Evolutionary conservation across 129 eudicot genomes (phyloP).

Genomic region (Rutidosis leptorrhynchoides): DNA sequence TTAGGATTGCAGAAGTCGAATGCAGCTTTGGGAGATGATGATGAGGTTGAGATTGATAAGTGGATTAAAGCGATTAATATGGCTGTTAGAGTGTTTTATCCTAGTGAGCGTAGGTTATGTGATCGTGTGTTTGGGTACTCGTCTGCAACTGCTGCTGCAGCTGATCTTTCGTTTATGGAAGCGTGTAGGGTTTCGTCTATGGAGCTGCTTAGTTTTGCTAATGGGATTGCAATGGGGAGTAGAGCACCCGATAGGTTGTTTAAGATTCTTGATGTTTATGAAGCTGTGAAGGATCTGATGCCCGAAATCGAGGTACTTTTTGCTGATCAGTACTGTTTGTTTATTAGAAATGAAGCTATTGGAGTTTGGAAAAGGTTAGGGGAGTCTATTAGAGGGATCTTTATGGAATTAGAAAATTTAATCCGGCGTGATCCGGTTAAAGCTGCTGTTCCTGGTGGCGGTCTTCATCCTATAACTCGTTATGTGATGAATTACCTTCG

Average conservation of each 20-base stretch:
- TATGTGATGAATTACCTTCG: slow-evolving; percentile 95
- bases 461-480: slow-evolving; percentile 91
- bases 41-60: slow-evolving; percentile 79
- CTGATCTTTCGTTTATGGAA: slow-evolving; percentile 92
- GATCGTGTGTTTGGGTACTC: slow-evolving; percentile 75
- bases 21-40: slow-evolving; percentile 50
- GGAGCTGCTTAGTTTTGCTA: slow-evolving; percentile 82
- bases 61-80: slow-evolving; percentile 80
- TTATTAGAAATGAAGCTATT: slow-evolving; percentile 68
- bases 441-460: slow-evolving; percentile 89
- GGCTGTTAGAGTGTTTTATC: slow-evolving; percentile 67
- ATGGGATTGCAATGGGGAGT: slow-evolving; percentile 83
- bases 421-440: slow-evolving; percentile 92
- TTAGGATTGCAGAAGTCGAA: slow-evolving; percentile 53
- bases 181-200: slow-evolving; percentile 65
- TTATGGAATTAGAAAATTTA: slow-evolving; percentile 93
- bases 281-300: slow-evolving; percentile 78
- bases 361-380: slow-evolving; percentile 86
- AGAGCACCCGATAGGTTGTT: slow-evolving; percentile 91
- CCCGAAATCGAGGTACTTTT: slow-evolving; percentile 80
- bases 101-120: slow-evolving; percentile 84
- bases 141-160: slow-evolving; percentile 42
- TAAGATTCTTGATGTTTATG: slow-evolving; percentile 83
- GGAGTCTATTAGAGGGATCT: slow-evolving; percentile 83
- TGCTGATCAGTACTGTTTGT: slow-evolving; percentile 79